Evolutionary conservation across 192 early-diverging fungal genomes (phyloP), one percentile per base, ranked within the genome.

Genomic region (Chytriomyces confervae): DNA sequence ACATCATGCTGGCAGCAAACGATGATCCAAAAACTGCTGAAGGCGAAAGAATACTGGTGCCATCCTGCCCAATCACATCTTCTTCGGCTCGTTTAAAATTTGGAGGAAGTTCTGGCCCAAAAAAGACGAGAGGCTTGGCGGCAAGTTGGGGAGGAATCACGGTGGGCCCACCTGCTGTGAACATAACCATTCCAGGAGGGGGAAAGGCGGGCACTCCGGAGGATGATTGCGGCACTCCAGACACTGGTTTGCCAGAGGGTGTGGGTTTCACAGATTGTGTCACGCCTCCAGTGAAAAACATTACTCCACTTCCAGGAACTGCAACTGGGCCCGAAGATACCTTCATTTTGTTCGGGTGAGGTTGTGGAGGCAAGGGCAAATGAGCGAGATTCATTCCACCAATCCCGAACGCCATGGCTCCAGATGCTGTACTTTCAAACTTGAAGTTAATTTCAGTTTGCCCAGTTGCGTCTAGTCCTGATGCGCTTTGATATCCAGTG

Each of bases 51-150:
- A 36, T 36, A n/a, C 16, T 57, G 13, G 53, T 20, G 16, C 53
- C 63, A 27, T 65, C 27, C 63, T 16, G 18, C 6, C 13, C 53
- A 20, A n/a, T 57, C 53, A 57, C 53, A 57, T 57, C 53, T 20
- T 57, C 53, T n/a, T 57, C 13, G 0, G 36, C 36, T 36, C 53
- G 69, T 24, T 61, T n/a, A 46, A 74, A 74, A 16, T 45, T 49
- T 20, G 72, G 72, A 10, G 72, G 72, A n/a, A 74, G 61, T 47
- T 74, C 72, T 46, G 72, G 72, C 10, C 72, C 72, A 44, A 62
- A 74, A 63, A 74, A 18, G 6, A 74, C 47, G 23, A 8, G 23
- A 27, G 24, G 20, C 53, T 51, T 70, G 53, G 53, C 16, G 20
- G 53, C 53, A 57, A 20, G 53, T 57, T 57, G 53, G 16, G 53